Percentiles rank a stretch among this genome's conserved stretches.
These are phyloP conservation scores for Eimeria sp. DNA, from an alignment of 169 alveolate genomes.

Conservation along the genomic window DNA sequence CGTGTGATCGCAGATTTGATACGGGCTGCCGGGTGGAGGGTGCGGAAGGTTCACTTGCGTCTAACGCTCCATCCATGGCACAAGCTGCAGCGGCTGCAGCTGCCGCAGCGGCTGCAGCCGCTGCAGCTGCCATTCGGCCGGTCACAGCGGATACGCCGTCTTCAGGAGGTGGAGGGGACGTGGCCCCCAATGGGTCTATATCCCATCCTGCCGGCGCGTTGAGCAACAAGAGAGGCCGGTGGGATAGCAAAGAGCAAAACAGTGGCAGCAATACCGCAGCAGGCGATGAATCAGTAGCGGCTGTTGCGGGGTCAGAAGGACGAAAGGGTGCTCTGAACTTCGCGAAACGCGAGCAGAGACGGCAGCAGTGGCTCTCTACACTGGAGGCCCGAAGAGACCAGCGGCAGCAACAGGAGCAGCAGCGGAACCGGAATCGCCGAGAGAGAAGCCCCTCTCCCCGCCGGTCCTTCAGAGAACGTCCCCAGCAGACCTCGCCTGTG, in stretches of 20 bases:
- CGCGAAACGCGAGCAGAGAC: constrained; percentile 78
- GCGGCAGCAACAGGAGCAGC: constrained; percentile 61
- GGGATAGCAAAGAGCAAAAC: constrained; percentile 72
- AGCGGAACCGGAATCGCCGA: constrained; percentile 56
- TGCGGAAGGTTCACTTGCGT: not conserved
- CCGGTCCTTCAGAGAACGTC: constrained; percentile 70
- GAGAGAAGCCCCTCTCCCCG: constrained; percentile 75
- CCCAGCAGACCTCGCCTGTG: constrained; percentile 22
- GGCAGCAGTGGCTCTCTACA: constrained; percentile 77
- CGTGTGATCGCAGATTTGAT: constrained; percentile 49
- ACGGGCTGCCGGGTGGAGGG: constrained; percentile 63
- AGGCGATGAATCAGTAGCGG: constrained; percentile 49
- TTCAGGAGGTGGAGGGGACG: not conserved
- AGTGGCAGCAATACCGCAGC: constrained; percentile 1
- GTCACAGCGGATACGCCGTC: constrained; percentile 24
- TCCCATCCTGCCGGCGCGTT: constrained; percentile 20
- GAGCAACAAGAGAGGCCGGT: constrained; percentile 75
- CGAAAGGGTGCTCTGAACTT: constrained; percentile 51
- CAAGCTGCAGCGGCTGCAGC: constrained; percentile 77
- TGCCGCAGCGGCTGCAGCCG: constrained; percentile 49
- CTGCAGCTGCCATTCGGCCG: constrained; percentile 29
- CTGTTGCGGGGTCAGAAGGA: constrained; percentile 14
- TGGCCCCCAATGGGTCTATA: not conserved
- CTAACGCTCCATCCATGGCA: constrained; percentile 54
- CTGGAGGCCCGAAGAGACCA: constrained; percentile 80